Percentiles rank a stretch among this genome's conserved stretches.
Conservation (phyloP, 257 asterid genomes). For the Primulina tabacum region DNA sequence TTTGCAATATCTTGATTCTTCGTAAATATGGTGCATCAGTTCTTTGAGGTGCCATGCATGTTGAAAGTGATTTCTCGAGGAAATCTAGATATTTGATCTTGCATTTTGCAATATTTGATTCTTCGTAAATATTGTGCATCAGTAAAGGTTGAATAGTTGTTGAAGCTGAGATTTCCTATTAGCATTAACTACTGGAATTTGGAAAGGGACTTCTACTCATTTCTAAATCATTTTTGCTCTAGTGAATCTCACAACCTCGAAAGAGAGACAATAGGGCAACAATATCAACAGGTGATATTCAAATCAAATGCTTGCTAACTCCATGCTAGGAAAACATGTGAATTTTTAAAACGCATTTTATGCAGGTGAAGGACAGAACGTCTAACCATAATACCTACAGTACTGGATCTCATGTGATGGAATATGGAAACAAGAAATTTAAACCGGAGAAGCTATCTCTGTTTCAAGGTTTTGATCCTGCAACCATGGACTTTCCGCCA, state of each 20-base stretch:
- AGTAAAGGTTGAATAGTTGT: background rate
- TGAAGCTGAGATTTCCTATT: background rate
- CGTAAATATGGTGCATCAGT: background rate
- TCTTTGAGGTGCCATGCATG: too few species aligned
- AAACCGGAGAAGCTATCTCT: constrained; percentile 59
- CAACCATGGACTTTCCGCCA: constrained; percentile 58
- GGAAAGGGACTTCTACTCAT: background rate
- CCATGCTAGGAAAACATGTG: background rate
- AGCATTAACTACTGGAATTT: too few species aligned
- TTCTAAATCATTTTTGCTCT: constrained; percentile 5
- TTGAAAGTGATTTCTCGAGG: too few species aligned
- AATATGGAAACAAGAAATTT: constrained; percentile 66
- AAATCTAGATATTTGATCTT: too few species aligned
- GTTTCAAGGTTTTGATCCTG: constrained; percentile 82
- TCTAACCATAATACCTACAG: constrained; percentile 54
- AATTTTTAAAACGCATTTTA: background rate
- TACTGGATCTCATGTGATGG: constrained; percentile 90
- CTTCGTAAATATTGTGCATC: background rate
- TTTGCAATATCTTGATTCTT: background rate
- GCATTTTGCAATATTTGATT: background rate
- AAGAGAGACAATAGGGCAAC: constrained; percentile 66
- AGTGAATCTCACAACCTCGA: constrained; percentile 84
- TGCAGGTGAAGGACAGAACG: constrained; percentile 81
- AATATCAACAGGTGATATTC: constrained; percentile 53
- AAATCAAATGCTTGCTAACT: background rate